Evolutionary conservation across 176 grass and related monocot genomes (phyloP), one percentile per base, ranked within the genome.

Genomic region (Areca catechu): DNA sequence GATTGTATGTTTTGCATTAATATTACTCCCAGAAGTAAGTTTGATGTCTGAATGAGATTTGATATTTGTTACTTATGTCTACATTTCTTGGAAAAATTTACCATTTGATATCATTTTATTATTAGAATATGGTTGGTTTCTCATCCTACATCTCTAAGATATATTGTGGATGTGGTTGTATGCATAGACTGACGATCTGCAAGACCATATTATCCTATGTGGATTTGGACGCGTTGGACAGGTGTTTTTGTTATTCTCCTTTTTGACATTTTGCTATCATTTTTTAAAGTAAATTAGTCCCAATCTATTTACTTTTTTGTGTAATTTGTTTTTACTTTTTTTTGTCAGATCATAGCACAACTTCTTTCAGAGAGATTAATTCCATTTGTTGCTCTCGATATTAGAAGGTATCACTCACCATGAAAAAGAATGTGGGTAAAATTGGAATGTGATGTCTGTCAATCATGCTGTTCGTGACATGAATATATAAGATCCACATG

Each of bases 141-240:
- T 64, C 23, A n/a, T 24, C 19, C 58, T 28, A 23, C 81, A 62
- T 79, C 54, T 69, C 73, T 53, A 70, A 54, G 74, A 78, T 62
- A 43, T 43, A 43, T 43, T 43, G 7, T 43, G 34, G 34, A 43
- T 43, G 34, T 43, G 79, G 49, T 20, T 82, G 49, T 76, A 65
- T 48, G 24, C 73, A 63, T 62, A 97, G 93, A 98, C 93, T 27
- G 93, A 98, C 60, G 93, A 98, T 67, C 81, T 98, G 76, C 93
- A 98, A 83, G 93, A 78, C 63, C 93, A 98, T 71, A 98, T 98
- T 75, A 98, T 98, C 57, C 89, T 98, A 60, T 98, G 86, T 71
- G 93, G 93, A 53, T 88, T 98, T 81, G 93, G 93, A 65, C 93
- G 93, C 73, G 84, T 92, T 80, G 93, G 93, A 4, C 93, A 98